phyloP scores from a whole-genome alignment of 2,329 filamentous ascomycete genomes.

The Helicocarpus griseus region DNA sequence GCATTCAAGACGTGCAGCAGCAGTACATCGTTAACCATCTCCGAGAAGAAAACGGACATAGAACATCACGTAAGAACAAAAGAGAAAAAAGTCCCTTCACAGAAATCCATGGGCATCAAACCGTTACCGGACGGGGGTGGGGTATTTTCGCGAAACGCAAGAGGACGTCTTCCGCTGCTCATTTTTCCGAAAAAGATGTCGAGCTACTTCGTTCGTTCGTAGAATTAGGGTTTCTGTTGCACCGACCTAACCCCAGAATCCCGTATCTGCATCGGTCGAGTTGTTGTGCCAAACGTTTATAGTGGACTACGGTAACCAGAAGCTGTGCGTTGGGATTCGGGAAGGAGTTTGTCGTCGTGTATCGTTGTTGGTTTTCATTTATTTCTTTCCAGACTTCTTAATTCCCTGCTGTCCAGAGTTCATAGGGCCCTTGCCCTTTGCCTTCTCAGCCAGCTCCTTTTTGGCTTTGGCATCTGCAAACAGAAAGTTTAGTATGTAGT shows the following conservation, averaged over 20 bases:
- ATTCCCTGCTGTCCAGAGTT: constrained; percentile 80
- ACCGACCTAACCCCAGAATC: not conserved
- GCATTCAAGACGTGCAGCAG: not conserved
- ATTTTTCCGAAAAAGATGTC: not conserved
- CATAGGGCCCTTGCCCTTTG: constrained; percentile 78
- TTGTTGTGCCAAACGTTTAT: too few relatives aligned
- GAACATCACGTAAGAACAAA: not conserved
- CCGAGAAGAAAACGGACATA: not conserved
- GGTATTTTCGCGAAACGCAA: not conserved
- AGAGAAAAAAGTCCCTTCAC: not conserved
- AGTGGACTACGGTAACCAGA: too few relatives aligned
- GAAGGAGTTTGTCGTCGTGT: not conserved
- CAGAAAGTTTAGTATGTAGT: not conserved
- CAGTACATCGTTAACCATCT: not conserved
- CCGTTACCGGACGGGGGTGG: not conserved
- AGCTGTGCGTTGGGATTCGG: too few relatives aligned
- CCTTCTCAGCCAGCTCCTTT: constrained; percentile 74
- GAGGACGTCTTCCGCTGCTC: not conserved
- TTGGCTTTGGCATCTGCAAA: constrained; percentile 66
- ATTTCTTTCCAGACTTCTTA: constrained; percentile 99
- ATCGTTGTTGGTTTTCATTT: constrained; percentile 19
- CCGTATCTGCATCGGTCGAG: not conserved
- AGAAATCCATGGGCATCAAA: not conserved
- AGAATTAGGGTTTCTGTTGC: not conserved
- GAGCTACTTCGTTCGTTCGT: not conserved